Percentiles rank a stretch among this genome's conserved stretches.
Conservation (phyloP, 169 alveolate species). For the Plasmodium blacklocki region DNA sequence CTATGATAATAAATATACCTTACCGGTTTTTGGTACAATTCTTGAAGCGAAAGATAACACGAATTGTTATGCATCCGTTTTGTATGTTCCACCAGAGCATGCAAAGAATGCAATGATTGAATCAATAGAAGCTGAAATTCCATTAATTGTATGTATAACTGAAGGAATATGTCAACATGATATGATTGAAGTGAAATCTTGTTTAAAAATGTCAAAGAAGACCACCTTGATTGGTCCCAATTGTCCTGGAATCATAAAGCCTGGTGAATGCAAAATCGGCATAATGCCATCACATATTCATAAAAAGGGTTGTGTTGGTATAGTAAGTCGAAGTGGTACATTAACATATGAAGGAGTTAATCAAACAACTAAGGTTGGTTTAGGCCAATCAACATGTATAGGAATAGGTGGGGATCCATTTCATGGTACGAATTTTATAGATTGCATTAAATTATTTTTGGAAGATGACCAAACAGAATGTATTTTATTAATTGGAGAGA, state of each 20-base stretch:
- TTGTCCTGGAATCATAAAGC: constrained; percentile 99
- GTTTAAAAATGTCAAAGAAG: constrained; percentile 86
- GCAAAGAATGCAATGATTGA: constrained; percentile 97
- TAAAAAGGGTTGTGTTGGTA: constrained; percentile 89
- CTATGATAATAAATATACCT: constrained; percentile 79
- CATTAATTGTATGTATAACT: constrained; percentile 96
- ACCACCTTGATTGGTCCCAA: constrained; percentile 97
- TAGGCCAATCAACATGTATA: constrained; percentile 97
- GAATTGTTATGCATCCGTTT: constrained; percentile 95
- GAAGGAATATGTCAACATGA: constrained; percentile 99
- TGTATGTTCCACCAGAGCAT: constrained; percentile 96
- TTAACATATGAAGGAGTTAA: constrained; percentile 98
- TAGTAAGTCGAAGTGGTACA: constrained; percentile 95
- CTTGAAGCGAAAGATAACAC: constrained; percentile 87
- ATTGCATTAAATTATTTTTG: constrained; percentile 94
- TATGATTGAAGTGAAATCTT: constrained; percentile 95
- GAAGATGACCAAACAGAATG: constrained; percentile 96
- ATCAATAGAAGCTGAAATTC: constrained; percentile 96
- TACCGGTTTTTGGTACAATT: constrained; percentile 85
- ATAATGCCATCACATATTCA: constrained; percentile 99
- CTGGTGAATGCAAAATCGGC: constrained; percentile 99
- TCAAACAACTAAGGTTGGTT: constrained; percentile 96
- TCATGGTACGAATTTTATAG: constrained; percentile 98
- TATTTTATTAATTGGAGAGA: constrained; percentile 96
- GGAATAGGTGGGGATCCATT: constrained; percentile 99